These are phyloP conservation scores for Pseudotulostoma volvatum DNA, from an alignment of 495 filamentous ascomycete genomes.

Conservation along the genomic window DNA sequence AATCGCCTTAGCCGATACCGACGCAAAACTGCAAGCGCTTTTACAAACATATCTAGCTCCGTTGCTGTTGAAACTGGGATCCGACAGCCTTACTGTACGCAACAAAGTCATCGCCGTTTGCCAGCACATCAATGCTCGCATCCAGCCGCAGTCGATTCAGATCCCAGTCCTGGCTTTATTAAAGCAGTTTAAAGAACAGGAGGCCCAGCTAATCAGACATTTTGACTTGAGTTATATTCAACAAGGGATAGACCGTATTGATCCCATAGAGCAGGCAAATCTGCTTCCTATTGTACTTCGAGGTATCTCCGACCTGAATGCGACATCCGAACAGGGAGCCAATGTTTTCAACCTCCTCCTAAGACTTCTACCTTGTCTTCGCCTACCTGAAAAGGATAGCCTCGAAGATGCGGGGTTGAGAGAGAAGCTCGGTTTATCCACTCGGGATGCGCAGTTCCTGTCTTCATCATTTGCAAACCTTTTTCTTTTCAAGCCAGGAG, in stretches of 20 bases:
- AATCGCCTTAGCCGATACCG: conserved; percentile 73
- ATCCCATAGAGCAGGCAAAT: conserved; percentile 42
- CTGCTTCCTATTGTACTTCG: conserved; percentile 56
- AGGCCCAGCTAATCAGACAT: conserved; percentile 56
- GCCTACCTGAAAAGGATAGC: conserved; percentile 56
- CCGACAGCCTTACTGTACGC: conserved; percentile 62
- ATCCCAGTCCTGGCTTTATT: conserved; percentile 71
- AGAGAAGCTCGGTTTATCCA: conserved; percentile 44
- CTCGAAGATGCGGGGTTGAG: conserved; percentile 59
- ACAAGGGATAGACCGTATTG: conserved; percentile 61
- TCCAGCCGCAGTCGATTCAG: conserved; percentile 52
- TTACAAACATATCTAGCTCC: conserved; percentile 68
- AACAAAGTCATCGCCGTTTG: conserved; percentile 63
- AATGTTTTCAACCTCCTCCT: conserved; percentile 74
- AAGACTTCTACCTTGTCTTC: conserved; percentile 52
- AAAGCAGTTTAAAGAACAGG: conserved; percentile 76
- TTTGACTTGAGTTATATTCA: conserved; percentile 84
- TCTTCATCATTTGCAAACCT: conserved; percentile 66
- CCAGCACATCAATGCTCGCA: conserved; percentile 63
- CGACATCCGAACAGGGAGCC: conserved; percentile 43
- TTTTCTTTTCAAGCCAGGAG: conserved; percentile 44
- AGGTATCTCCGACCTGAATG: conserved; percentile 52
- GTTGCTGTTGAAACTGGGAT: conserved; percentile 67
- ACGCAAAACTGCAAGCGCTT: conserved; percentile 58
- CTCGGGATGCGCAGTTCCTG: conserved; percentile 56